Evolutionary conservation across 2,329 filamentous ascomycete genomes (phyloP), one percentile per base, ranked within the genome.

Genomic region (Metarhizium sp.): DNA sequence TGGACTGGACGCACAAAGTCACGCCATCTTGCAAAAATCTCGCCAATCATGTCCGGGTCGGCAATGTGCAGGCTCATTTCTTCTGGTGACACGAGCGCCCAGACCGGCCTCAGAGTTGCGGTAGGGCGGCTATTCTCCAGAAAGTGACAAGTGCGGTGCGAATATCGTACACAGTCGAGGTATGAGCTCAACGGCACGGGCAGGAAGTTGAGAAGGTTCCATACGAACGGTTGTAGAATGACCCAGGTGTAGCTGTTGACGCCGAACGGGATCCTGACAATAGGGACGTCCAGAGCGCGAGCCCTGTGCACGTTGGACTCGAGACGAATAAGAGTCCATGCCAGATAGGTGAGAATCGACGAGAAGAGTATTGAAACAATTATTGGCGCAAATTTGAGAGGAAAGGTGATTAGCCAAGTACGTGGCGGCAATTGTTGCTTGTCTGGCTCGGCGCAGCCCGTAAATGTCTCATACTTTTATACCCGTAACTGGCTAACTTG

Each of bases 211-310:
- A 51, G 32, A 16, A 51, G 7, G n/a, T 10, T 16, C 18, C 32
- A 51, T 16, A 51, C 34, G 10, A 38, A 25, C n/a, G 50, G 29
- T 25, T 36, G 34, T 58, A 0, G 63, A 56, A 53, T 61, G 66
- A 40, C 66, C 65, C 38, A 69, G 49, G 25, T 74, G 11, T 14
- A 10, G 43, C n/a, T 46, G 43, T 8, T n/a, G 8, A 8, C 20
- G n/a, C n/a, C 43, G 11, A 34, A 6, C 18, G 48, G 48, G 14
- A 50, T 18, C 18, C 48, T 18, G 2, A 50, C 16, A 13, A 50
- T 13, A 29, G 48, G 48, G 20, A 50, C 48, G 48, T 25, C 48
- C 14, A 50, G 29, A 11, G 48, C 48, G 20, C 48, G 20, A n/a
- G 48, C 29, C 18, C 32, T 50, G 30, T 25, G 48, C 25, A 50